Percentiles rank a stretch among this genome's conserved stretches.
Conservation (phyloP, 2,329 filamentous ascomycete genomes). For the Macroventuria anomochaeta region DNA sequence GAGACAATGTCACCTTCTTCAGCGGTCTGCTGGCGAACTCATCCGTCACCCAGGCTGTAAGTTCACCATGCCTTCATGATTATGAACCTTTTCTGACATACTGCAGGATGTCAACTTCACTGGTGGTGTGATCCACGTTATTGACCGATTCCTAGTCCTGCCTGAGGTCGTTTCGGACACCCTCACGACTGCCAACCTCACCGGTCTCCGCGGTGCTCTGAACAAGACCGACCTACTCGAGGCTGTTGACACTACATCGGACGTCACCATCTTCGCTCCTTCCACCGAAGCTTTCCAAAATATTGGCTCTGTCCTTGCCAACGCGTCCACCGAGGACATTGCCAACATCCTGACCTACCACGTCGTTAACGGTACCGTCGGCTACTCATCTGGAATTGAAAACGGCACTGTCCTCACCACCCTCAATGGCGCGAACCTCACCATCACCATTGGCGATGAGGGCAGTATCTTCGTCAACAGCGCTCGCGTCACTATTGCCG, state of each 20-base stretch:
- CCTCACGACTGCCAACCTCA: slow-evolving; percentile 46
- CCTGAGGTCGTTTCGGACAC: slow-evolving; percentile 43
- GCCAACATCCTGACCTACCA: slow-evolving; percentile 68
- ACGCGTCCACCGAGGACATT: slow-evolving; percentile 58
- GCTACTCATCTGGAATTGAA: slow-evolving; percentile 58
- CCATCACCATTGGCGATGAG: slow-evolving; percentile 46
- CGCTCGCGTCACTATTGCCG: slow-evolving; percentile 51
- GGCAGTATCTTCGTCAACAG: slow-evolving; percentile 53
- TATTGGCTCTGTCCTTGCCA: slow-evolving; percentile 60
- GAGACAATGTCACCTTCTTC: slow-evolving; percentile 57
- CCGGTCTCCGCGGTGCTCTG: slow-evolving; percentile 52
- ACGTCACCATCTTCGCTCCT: slow-evolving; percentile 71
- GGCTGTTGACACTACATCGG: slow-evolving; percentile 50
- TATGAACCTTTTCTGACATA: not conserved
- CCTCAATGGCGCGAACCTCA: slow-evolving; percentile 48
- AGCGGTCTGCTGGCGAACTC: slow-evolving; percentile 60
- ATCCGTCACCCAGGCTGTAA: slow-evolving; percentile 58
- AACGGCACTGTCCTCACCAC: slow-evolving; percentile 51
- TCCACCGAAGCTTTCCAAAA: slow-evolving; percentile 65
- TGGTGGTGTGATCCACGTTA: slow-evolving; percentile 56
- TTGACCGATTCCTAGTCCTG: slow-evolving; percentile 53
- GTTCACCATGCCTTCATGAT: slow-evolving; percentile 24
- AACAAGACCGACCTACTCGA: slow-evolving; percentile 49
- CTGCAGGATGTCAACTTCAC: slow-evolving; percentile 52
- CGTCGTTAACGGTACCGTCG: slow-evolving; percentile 62